Evolutionary conservation across 2,329 filamentous ascomycete species (phyloP).

Genomic region (Ophiostoma ulmi): DNA sequence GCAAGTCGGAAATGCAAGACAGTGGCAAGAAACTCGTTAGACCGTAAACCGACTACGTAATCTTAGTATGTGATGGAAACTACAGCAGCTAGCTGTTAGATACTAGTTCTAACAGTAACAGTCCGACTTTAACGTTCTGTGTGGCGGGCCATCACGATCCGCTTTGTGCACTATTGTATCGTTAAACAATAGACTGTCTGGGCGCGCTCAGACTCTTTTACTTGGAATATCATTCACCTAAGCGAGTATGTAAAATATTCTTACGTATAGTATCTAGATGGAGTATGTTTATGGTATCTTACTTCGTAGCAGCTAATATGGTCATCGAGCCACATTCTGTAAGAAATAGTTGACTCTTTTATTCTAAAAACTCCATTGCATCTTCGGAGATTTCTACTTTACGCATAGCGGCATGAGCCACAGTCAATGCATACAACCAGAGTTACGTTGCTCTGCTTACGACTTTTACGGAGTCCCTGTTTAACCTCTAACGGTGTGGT

Average conservation of each 20-base stretch:
- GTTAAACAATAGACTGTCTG: constrained; percentile 2
- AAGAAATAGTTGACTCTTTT: neutral
- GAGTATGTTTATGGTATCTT: neutral
- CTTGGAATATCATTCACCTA: neutral
- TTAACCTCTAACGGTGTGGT: neutral
- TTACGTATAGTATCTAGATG: neutral
- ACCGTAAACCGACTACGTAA: neutral
- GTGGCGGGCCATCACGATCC: constrained; percentile 8
- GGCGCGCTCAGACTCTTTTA: constrained; percentile 3
- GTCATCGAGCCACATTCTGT: neutral
- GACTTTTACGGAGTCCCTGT: neutral
- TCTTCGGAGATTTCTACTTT: neutral
- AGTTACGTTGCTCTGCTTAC: constrained; percentile 9
- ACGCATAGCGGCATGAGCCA: neutral
- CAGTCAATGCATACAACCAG: neutral
- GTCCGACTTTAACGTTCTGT: neutral
- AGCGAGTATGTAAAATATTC: neutral
- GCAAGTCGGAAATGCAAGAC: neutral
- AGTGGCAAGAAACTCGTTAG: neutral
- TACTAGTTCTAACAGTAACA: neutral
- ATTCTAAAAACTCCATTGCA: too few species aligned
- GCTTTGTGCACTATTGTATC: neutral
- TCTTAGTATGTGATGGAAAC: neutral
- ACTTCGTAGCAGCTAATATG: neutral
- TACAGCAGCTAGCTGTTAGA: too few species aligned